phyloP scores from a whole-genome alignment of 495 filamentous ascomycete genomes.

The Gamarada debralockiae region DNA sequence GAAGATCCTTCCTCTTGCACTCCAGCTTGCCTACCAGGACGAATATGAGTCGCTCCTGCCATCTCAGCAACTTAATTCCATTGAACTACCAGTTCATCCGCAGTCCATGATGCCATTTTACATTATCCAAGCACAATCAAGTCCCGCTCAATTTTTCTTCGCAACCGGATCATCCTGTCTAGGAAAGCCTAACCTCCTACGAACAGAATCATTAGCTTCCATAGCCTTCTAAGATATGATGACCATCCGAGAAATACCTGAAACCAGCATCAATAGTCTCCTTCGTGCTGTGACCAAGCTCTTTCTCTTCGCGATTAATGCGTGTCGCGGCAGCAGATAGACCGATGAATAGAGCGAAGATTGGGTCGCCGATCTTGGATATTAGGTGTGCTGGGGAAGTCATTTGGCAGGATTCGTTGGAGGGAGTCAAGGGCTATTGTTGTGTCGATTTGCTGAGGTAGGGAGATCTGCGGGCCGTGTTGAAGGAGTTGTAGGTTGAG shows the following conservation, averaged over 20 bases:
- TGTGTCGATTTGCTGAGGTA: background rate
- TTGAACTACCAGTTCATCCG: too few relatives aligned
- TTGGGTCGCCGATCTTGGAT: conserved; percentile 71
- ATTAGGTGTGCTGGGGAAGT: conserved; percentile 50
- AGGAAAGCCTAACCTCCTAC: conserved; percentile 17
- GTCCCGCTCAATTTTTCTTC: conserved; percentile 5
- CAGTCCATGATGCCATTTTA: too few relatives aligned
- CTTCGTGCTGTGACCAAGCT: conserved; percentile 51
- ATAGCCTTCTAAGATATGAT: background rate
- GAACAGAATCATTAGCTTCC: background rate
- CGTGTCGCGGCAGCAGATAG: conserved; percentile 57
- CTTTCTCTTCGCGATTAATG: conserved; percentile 81
- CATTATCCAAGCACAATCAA: background rate
- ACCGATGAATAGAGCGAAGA: conserved; percentile 83
- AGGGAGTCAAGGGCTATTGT: background rate
- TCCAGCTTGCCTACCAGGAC: too few relatives aligned
- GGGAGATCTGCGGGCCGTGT: background rate
- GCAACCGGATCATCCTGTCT: background rate
- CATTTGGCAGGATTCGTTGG: conserved; percentile 29
- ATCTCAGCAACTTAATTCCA: too few relatives aligned
- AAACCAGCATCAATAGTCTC: conserved; percentile 46
- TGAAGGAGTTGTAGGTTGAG: background rate
- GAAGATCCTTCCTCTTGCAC: conserved; percentile 9
- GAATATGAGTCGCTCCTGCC: too few relatives aligned
- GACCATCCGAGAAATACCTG: conserved; percentile 32